Conservation (phyloP, 208 protist genomes). For the Novymonas esmeraldas region DNA sequence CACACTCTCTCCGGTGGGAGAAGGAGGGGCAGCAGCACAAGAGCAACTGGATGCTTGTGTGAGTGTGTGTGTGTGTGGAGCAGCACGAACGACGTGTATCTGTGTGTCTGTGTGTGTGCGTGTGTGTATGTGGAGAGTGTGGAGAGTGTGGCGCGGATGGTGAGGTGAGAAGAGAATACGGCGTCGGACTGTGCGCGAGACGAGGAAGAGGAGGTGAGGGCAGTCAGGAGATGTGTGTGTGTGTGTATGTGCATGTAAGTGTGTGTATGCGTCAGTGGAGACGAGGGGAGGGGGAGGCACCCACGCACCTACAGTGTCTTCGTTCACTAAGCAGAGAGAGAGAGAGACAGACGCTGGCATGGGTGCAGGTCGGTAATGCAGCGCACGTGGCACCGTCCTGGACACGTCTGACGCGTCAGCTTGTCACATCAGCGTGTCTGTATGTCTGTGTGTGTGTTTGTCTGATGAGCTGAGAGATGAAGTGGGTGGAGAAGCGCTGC, state of each 20-base stretch:
- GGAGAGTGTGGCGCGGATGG: too few relatives aligned
- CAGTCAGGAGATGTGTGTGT: background rate
- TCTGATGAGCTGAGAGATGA: too few relatives aligned
- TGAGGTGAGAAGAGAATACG: too few relatives aligned
- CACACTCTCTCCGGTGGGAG: background rate
- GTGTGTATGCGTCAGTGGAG: background rate
- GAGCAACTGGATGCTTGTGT: background rate
- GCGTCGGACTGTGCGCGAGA: background rate
- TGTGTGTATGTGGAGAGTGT: background rate
- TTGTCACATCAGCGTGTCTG: too few relatives aligned
- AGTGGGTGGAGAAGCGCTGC: too few relatives aligned
- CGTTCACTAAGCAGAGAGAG: too few relatives aligned
- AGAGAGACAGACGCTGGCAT: background rate
- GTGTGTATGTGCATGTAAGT: background rate
- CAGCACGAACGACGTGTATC: background rate
- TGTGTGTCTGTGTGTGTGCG: background rate
- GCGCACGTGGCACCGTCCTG: too few relatives aligned
- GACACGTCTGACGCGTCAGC: too few relatives aligned
- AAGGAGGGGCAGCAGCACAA: background rate
- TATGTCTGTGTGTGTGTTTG: too few relatives aligned
- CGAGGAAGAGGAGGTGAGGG: background rate
- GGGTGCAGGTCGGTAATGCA: background rate
- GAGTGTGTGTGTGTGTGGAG: background rate
- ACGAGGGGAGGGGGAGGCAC: background rate
- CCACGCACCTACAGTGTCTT: background rate